Base-by-base conservation (phyloP, 2,329 filamentous ascomycete species). In the Apiospora malaysiana region DNA sequence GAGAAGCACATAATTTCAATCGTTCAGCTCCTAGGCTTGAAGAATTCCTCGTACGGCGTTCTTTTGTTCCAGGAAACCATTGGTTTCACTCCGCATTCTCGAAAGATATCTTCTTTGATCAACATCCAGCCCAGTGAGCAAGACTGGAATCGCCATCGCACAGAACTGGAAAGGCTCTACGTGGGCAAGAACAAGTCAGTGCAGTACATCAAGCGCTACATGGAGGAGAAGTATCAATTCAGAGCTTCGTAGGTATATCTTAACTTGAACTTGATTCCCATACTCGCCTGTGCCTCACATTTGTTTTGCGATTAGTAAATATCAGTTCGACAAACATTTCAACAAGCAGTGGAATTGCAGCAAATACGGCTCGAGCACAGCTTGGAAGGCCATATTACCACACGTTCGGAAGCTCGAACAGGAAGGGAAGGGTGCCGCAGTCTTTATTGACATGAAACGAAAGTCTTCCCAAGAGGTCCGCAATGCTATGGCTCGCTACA, bases 261-360 rank as follows among this genome's bases (percentile, higher is more conserved):
- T 9, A 1, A 49, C 6, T 42, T 9, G 12, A 9, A 10, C 25
- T 18, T 0, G 4, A 18, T 32, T 4, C 25, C 6, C 12, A 42
- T 18, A 8, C 0, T 8, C 4, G 3, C 1, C n/a, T 3, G 7
- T 3, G 25, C 2, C 12, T 56, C 6, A 18, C 25, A 3, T 0
- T 1, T 32, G n/a, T 32, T 32, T 32, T 32, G 32, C 14, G 6
- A 2, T 12, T 32, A 56, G 49, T 5, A 32, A 32, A 21, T 14
- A 56, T 14, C 49, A 56, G 0, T 56, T 27, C 49, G 27, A 56
- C 49, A 56, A 56, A 2, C 25, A 56, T 5, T 5, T 56, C 25
- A 32, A 21, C 25, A 9, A 5, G 16, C 25, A 21, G 49, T 56
- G 49, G 49, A 56, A 21, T 9, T 56, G 49, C 2, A 14, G 7